Evolutionary conservation across 2,329 filamentous ascomycete species (phyloP).

Genomic region (Trichoderma sp.): DNA sequence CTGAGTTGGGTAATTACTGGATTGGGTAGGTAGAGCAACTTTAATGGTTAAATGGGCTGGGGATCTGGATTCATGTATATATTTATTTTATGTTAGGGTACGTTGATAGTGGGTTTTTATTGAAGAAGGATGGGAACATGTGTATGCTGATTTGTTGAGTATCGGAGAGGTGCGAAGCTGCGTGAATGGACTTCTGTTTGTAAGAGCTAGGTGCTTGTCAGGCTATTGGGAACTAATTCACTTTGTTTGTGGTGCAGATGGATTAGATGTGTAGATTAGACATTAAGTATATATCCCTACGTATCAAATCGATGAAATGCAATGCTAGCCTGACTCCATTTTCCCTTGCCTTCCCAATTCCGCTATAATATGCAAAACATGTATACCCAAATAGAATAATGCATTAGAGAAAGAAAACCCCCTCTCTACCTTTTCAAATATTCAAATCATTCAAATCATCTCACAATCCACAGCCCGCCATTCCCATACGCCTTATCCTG

Average conservation of each 20-base stretch:
- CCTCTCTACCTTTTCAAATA: too few species aligned
- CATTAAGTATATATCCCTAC: background rate
- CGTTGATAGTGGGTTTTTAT: background rate
- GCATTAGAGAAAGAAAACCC: background rate
- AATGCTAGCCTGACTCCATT: background rate
- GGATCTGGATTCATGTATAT: background rate
- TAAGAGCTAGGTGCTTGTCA: background rate
- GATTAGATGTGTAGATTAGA: background rate
- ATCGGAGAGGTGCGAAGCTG: background rate
- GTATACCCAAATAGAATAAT: background rate
- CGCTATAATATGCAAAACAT: slow-evolving; percentile 1
- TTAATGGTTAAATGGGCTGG: background rate
- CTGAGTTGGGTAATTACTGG: slow-evolving; percentile 9
- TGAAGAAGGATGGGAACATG: background rate
- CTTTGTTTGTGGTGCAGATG: background rate
- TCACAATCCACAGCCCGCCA: slow-evolving; percentile 53
- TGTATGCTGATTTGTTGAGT: background rate
- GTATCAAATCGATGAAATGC: background rate
- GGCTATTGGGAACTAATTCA: background rate
- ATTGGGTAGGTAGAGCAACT: background rate
- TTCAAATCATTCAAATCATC: slow-evolving; percentile 29
- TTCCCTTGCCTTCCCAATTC: background rate
- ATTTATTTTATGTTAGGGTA: too few species aligned
- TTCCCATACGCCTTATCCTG: slow-evolving; percentile 55
- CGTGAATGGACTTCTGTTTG: background rate